Base-by-base conservation (phyloP, 257 asterid species). In the Nicotiana obtusifolia region DNA sequence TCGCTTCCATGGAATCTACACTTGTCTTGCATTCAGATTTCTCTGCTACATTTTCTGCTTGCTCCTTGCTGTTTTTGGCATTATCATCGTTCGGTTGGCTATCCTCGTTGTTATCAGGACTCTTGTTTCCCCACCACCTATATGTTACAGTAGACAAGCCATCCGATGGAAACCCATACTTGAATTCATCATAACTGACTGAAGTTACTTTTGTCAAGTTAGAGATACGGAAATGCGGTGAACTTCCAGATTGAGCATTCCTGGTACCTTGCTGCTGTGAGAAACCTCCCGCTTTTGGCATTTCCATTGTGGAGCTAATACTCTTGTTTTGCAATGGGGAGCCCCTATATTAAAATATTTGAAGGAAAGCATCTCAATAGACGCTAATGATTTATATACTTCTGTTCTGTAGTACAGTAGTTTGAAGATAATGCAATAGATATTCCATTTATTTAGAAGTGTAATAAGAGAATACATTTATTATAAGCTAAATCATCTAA, bases 81-180 rank as follows among this genome's bases (percentile, higher is more conserved):
- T 41, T 41, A n/a, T 56, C 85, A 31, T 81, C 79, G 56, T 44
- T 62, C 61, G 10, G 24, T 54, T 37, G 28, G 82, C 20, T 77
- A 62, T 83, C 64, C 31, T 10, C 67, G 78, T 78, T 84, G 33
- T 64, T 84, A 41, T 4, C 71, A 24, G 77, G 44, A 62, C 80
- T 64, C 65, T 80, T 78, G 83, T 83, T 87, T 84, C 90, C 97
- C 96, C 98, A 93, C 98, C 97, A 93, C 84, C 81, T 88, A 79
- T 84, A 83, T 1, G 93, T 85, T 71, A 88, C 86, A 41, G 84
- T 84, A 66, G 98, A 90, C 83, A 93, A 85, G 84, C 98, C 96
- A 26, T 86, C 84, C 4, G 88, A 87, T 54, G 98, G 98, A 86
- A 93, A 93, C 33, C 98, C 98, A 64, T 91, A 93, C 73, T 90